phyloP scores from a whole-genome alignment of 768 basidiomycete genomes.

The Saitozyma sp. region DNA sequence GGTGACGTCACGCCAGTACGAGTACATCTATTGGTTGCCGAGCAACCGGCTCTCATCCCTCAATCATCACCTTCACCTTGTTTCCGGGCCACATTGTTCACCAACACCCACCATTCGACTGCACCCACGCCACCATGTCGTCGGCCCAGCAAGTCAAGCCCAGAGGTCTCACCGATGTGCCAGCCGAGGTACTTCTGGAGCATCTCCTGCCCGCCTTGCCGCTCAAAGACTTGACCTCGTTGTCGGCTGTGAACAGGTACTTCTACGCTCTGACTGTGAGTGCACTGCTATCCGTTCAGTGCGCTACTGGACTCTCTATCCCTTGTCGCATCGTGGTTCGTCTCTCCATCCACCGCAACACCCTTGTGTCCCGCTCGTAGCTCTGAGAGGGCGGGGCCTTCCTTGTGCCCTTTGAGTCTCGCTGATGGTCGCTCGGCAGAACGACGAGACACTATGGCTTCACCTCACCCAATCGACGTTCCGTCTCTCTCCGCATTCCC shows the following conservation, averaged over 20 bases:
- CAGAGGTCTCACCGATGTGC: constrained; percentile 56
- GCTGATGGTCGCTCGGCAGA: constrained; percentile 9
- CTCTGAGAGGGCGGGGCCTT: neutral
- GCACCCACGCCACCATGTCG: too few species aligned
- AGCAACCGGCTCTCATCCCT: too few species aligned
- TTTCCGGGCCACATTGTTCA: too few species aligned
- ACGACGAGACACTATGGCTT: constrained; percentile 43
- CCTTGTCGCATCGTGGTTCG: too few species aligned
- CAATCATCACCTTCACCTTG: too few species aligned
- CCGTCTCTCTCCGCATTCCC: constrained; percentile 18
- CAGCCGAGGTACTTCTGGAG: constrained; percentile 76
- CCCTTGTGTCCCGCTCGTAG: too few species aligned
- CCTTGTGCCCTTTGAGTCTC: neutral
- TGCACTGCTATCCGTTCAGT: neutral
- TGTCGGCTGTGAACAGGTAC: constrained; percentile 66
- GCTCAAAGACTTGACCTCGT: constrained; percentile 60
- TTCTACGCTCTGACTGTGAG: constrained; percentile 57
- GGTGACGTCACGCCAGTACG: too few species aligned
- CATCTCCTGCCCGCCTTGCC: constrained; percentile 60
- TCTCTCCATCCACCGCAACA: too few species aligned
- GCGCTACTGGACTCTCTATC: too few species aligned
- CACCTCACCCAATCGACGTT: constrained; percentile 33
- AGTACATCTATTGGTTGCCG: too few species aligned
- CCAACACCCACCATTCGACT: too few species aligned
- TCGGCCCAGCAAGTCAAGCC: too few species aligned